Evolutionary conservation across 108 stramenopile species (phyloP).

Genomic region (Phaeodactylum tricornutum): DNA sequence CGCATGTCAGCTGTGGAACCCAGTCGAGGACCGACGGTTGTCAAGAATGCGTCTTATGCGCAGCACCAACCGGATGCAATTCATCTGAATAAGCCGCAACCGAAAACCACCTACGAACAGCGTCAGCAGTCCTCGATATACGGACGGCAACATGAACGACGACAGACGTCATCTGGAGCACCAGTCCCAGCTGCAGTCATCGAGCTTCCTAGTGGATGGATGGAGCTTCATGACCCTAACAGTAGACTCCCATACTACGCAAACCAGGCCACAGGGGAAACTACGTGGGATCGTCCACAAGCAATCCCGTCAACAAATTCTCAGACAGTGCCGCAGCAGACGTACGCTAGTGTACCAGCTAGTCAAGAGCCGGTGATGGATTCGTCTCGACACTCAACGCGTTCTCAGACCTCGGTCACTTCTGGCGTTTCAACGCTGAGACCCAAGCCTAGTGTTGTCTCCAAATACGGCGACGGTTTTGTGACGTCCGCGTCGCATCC

Average conservation of each 20-base stretch:
- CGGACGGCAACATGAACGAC: constrained; percentile 8
- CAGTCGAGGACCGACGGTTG: constrained; percentile 23
- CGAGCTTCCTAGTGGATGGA: constrained; percentile 65
- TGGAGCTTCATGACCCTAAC: constrained; percentile 63
- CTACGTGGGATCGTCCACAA: constrained; percentile 74
- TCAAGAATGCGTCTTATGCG: no score
- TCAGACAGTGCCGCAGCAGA: constrained; percentile 7
- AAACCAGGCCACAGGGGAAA: constrained; percentile 77
- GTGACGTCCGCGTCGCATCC: constrained; percentile 82
- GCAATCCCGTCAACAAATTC: constrained; percentile 24
- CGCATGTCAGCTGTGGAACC: constrained; percentile 40
- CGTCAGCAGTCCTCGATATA: constrained; percentile 8
- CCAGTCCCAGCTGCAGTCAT: constrained; percentile 3
- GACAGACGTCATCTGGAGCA: background rate
- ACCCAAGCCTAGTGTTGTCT: constrained; percentile 36
- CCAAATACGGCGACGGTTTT: constrained; percentile 86
- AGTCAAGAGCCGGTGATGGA: background rate
- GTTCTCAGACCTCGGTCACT: constrained; percentile 2
- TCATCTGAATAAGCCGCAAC: constrained; percentile 3
- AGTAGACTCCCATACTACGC: constrained; percentile 75
- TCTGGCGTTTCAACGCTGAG: constrained; percentile 17
- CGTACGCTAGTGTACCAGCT: background rate
- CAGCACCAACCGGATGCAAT: constrained; percentile 12
- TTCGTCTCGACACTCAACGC: constrained; percentile 5
- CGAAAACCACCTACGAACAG: constrained; percentile 1